A percentile compares a stretch with the other conserved stretches of the same genome.
Conservation (phyloP, 345 rosid genomes). For the Citrus inodora region DNA sequence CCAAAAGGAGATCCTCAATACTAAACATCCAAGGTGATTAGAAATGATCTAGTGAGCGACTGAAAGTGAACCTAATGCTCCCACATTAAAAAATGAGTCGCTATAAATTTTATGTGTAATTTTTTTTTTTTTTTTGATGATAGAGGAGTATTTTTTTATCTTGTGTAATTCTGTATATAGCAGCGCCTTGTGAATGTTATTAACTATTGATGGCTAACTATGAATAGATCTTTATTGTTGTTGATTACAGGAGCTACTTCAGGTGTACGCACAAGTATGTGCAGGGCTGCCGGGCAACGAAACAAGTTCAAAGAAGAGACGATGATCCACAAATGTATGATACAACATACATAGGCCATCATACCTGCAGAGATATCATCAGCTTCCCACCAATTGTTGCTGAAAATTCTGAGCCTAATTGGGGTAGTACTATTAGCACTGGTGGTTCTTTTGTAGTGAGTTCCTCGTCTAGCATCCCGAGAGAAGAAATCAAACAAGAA, state of each 20-base stretch:
- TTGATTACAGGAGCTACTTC: constrained; percentile 65
- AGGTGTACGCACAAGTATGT: constrained; percentile 76
- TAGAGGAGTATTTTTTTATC: no score
- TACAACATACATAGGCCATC: constrained; percentile 54
- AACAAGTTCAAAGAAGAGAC: constrained; percentile 73
- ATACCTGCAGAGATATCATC: constrained; percentile 45
- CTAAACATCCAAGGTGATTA: constrained; percentile 63
- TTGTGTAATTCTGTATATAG: no score
- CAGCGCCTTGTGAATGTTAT: no score
- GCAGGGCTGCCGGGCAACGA: constrained; percentile 68
- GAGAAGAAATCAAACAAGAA: constrained; percentile 16
- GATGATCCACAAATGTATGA: constrained; percentile 41
- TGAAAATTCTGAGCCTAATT: constrained; percentile 8
- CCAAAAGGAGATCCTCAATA: constrained; percentile 68
- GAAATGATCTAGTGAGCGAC: no score
- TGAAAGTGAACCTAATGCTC: no score
- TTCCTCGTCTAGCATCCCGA: not conserved
- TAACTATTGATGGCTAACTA: not conserved
- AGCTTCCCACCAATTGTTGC: constrained; percentile 16
- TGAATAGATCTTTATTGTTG: not conserved
- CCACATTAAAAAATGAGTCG: no score
- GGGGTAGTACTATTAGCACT: not conserved
- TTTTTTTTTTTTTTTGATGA: no score
- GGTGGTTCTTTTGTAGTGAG: not conserved
- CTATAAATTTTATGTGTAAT: no score